These are phyloP conservation scores for Vicia sativa DNA, from an alignment of 306 rosid genomes.

Conservation along the genomic window DNA sequence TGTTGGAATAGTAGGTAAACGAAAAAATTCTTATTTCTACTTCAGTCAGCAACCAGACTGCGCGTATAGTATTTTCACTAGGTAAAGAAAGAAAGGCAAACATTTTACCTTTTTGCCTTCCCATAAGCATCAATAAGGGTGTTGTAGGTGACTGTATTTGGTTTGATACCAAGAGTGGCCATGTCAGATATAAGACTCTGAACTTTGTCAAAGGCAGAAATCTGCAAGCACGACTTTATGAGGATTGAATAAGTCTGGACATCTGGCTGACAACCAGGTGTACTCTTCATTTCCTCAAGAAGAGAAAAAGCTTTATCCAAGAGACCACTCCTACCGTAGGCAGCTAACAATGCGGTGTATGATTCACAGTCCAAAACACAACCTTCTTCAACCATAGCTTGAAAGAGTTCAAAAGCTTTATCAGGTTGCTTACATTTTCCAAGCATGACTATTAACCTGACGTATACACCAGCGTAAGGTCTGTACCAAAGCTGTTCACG, in stretches of 20 bases:
- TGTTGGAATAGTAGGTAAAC: slow-evolving; percentile 16
- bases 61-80: slow-evolving; percentile 34
- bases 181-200: slow-evolving; percentile 75
- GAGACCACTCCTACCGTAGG: slow-evolving; percentile 85
- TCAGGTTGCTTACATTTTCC: slow-evolving; percentile 94
- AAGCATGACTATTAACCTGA: slow-evolving; percentile 90
- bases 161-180: slow-evolving; percentile 68
- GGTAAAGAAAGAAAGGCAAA: slow-evolving; percentile 35
- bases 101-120: slow-evolving; percentile 75
- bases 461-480: slow-evolving; percentile 71
- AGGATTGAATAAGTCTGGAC: slow-evolving; percentile 89
- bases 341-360: slow-evolving; percentile 86
- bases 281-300: slow-evolving; percentile 76
- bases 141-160: slow-evolving; percentile 83
- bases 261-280: slow-evolving; percentile 78
- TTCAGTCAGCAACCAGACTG: slow-evolving; percentile 45
- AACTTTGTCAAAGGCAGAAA: slow-evolving; percentile 75
- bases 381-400: slow-evolving; percentile 85
- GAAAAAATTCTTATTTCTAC: slow-evolving; percentile 11
- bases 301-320: slow-evolving; percentile 79
- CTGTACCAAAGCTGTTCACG: slow-evolving; percentile 92
- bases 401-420: slow-evolving; percentile 75
- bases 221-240: slow-evolving; percentile 82
- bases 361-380: slow-evolving; percentile 69
- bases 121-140: slow-evolving; percentile 89